Conservation (phyloP, 1,139 yeast genomes). For the Tardiomyces digboiensis region DNA sequence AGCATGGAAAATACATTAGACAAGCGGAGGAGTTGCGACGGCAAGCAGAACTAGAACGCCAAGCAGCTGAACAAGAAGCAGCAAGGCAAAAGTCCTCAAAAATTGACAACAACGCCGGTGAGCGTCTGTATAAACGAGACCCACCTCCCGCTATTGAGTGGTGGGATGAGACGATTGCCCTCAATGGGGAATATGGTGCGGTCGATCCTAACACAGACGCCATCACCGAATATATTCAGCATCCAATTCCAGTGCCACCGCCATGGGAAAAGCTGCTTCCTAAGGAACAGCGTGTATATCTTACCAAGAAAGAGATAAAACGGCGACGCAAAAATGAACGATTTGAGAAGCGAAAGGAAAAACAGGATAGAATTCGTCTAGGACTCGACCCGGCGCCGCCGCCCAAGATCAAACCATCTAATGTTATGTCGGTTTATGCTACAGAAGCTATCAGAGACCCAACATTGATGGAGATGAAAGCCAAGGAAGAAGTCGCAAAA, state of each 20-base stretch:
- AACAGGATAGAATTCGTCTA: conserved; percentile 64
- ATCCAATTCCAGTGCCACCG: conserved; percentile 61
- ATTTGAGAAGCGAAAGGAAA: conserved; percentile 47
- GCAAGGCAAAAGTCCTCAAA: conserved; percentile 10
- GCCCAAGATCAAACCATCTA: conserved; percentile 75
- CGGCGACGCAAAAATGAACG: conserved; percentile 65
- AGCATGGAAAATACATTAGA: conserved; percentile 44
- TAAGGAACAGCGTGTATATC: conserved; percentile 37
- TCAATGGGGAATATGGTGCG: conserved; percentile 20
- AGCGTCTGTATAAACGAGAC: conserved; percentile 36
- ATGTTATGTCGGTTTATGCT: conserved; percentile 76
- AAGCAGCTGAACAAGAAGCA: conserved; percentile 1
- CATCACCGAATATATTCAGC: conserved; percentile 61
- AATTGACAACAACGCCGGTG: conserved; percentile 42
- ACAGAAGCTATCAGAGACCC: conserved; percentile 85
- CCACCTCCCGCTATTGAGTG: conserved; percentile 62
- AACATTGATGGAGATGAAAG: conserved; percentile 67
- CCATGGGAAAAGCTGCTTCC: conserved; percentile 42
- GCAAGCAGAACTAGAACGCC: conserved; percentile 1
- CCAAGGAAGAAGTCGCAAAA: conserved; percentile 55
- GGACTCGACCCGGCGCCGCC: conserved; percentile 85
- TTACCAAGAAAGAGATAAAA: conserved; percentile 72
- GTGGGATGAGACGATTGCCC: conserved; percentile 54
- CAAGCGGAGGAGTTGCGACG: conserved; percentile 1
- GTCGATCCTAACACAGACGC: conserved; percentile 34